Conservation (phyloP, 2,329 filamentous ascomycete species). For the Zymoseptoria crescenta region DNA sequence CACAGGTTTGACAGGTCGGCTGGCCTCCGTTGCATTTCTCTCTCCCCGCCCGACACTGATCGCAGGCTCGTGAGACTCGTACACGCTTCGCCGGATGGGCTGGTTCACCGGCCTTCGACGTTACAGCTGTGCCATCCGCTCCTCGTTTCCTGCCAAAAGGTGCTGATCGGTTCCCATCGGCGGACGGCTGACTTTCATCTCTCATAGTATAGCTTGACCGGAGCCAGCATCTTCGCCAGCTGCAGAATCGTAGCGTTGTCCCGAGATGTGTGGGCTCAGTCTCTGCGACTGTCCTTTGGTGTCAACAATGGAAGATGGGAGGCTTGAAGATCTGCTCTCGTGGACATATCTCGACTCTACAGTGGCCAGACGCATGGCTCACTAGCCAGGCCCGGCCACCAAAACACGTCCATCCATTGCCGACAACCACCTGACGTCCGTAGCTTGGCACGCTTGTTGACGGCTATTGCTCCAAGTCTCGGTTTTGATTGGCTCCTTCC, state of each 20-base stretch:
- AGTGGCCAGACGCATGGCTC: not conserved
- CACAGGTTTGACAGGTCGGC: slow-evolving; percentile 60
- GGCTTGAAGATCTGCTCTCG: not conserved
- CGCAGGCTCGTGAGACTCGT: slow-evolving; percentile 34
- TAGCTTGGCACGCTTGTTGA: not conserved
- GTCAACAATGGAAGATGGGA: not conserved
- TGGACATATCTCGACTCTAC: not conserved
- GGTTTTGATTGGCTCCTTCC: not conserved
- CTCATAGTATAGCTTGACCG: not conserved
- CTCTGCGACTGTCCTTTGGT: not conserved
- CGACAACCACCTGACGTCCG: not conserved
- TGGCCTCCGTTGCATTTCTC: slow-evolving; percentile 67
- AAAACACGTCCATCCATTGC: not conserved
- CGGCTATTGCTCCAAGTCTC: not conserved
- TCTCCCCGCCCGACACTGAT: slow-evolving; percentile 33
- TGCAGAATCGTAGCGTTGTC: not conserved
- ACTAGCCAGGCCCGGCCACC: not conserved
- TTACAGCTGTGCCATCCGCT: slow-evolving; percentile 3
- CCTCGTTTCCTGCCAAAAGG: slow-evolving; percentile 10
- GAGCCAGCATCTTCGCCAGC: not conserved
- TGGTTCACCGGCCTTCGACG: slow-evolving; percentile 14
- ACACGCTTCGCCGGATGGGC: slow-evolving; percentile 44
- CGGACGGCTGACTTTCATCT: slow-evolving; percentile 1
- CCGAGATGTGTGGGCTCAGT: not conserved
- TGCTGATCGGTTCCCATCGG: not conserved